Percentiles rank a stretch among this genome's conserved stretches.
Conservation (phyloP, 2,329 filamentous ascomycete species). For the Arthrinium puccinioides region DNA sequence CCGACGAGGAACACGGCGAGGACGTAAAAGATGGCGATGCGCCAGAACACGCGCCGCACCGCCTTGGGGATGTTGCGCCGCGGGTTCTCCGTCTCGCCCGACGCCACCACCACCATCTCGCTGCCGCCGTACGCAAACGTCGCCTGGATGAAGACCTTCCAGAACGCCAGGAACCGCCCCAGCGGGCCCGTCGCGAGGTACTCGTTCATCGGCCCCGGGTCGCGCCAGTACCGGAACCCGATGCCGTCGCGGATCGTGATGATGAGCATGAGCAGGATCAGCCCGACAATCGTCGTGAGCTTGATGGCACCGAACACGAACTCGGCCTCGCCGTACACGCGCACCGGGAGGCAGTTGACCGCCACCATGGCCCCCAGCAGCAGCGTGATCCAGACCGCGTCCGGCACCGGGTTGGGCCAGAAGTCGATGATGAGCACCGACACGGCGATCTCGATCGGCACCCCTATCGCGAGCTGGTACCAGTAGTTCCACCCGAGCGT, state of each 20-base stretch:
- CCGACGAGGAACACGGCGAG: conserved; percentile 67
- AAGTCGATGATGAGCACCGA: conserved; percentile 45
- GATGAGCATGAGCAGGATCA: conserved; percentile 57
- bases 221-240: conserved; percentile 36
- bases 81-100: conserved; percentile 73
- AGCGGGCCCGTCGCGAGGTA: conserved; percentile 29
- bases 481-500: conserved; percentile 56
- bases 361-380: conserved; percentile 50
- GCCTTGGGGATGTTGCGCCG: conserved; percentile 68
- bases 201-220: conserved; percentile 34
- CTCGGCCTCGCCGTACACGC: conserved; percentile 50
- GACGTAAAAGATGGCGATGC: conserved; percentile 75
- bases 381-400: conserved; percentile 46
- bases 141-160: conserved; percentile 67
- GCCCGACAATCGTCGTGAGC: conserved; percentile 49
- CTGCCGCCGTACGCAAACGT: conserved; percentile 75
- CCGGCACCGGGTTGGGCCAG: conserved; percentile 42
- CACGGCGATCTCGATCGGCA: conserved; percentile 21
- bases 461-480: conserved; percentile 30
- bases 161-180: conserved; percentile 56
- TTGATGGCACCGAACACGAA: conserved; percentile 52
- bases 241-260: conserved; percentile 40
- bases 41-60: conserved; percentile 75
- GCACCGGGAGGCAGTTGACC: conserved; percentile 41
- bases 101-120: conserved; percentile 70